These are phyloP conservation scores for Epichloe scottii DNA, from an alignment of 2,329 filamentous ascomycete genomes.

Conservation along the genomic window DNA sequence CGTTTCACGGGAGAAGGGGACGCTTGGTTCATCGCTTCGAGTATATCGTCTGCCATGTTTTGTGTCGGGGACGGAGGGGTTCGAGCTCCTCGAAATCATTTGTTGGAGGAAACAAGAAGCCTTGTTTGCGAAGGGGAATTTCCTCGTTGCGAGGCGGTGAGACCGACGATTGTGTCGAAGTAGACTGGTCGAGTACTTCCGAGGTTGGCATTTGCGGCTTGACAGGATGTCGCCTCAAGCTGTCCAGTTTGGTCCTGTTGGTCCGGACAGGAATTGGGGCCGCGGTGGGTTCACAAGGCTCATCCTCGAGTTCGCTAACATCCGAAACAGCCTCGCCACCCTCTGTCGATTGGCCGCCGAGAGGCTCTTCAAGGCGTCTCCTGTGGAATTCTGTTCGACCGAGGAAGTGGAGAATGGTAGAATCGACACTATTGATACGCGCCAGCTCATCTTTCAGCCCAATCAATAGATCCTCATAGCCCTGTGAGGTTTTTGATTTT, in stretches of 20 bases:
- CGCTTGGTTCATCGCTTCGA: conserved; percentile 39
- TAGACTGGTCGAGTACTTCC: conserved; percentile 8
- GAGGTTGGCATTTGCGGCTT: conserved; percentile 17
- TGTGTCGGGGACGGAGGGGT: conserved; percentile 29
- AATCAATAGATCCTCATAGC: conserved; percentile 32
- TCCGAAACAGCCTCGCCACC: conserved; percentile 27
- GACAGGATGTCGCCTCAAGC: conserved; percentile 12
- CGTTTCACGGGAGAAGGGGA: conserved; percentile 46
- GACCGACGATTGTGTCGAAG: background rate
- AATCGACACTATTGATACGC: conserved; percentile 11
- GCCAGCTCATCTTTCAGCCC: conserved; percentile 30
- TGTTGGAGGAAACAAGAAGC: background rate
- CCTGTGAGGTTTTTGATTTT: conserved; percentile 18
- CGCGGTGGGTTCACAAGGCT: conserved; percentile 14
- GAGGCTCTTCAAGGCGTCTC: background rate
- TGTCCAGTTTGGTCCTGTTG: conserved; percentile 12
- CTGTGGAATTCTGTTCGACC: background rate
- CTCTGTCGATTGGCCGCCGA: conserved; percentile 7
- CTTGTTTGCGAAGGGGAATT: background rate
- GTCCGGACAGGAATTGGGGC: conserved; percentile 12
- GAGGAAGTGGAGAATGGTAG: conserved; percentile 10
- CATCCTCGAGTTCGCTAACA: conserved; percentile 41
- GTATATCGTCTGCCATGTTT: conserved; percentile 41
- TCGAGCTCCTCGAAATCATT: conserved; percentile 1
- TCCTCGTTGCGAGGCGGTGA: conserved; percentile 1